phyloP scores from a whole-genome alignment of 768 basidiomycete genomes.

The Naganishia vishniacii region DNA sequence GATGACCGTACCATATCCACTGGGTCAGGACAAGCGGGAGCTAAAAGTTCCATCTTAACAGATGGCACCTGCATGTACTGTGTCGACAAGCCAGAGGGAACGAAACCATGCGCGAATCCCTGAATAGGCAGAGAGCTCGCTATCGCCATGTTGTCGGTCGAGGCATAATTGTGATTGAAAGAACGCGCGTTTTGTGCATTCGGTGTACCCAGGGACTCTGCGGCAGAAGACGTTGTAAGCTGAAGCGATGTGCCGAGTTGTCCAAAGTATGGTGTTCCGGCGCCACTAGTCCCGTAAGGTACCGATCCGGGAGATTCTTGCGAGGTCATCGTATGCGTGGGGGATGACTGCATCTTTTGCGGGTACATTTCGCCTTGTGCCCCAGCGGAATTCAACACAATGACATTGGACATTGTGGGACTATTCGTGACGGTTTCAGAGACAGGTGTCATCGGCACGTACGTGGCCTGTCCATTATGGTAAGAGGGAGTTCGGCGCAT shows the following conservation, averaged over 20 bases:
- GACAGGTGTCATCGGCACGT: slow-evolving; percentile 13
- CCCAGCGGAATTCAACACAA: slow-evolving; percentile 5
- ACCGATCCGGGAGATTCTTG: neutral
- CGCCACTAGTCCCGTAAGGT: neutral
- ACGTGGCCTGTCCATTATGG: slow-evolving; percentile 4
- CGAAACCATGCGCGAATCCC: neutral
- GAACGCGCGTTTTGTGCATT: neutral
- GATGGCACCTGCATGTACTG: neutral
- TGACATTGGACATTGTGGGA: neutral
- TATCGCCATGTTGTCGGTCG: neutral
- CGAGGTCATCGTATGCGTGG: neutral
- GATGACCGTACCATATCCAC: neutral
- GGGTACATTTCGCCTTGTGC: neutral
- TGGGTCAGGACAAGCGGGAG: neutral
- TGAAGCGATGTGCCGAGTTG: neutral
- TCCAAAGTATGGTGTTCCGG: neutral
- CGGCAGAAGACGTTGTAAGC: neutral
- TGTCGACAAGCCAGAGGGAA: neutral
- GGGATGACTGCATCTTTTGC: slow-evolving; percentile 13
- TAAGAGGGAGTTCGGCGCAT: slow-evolving; percentile 12
- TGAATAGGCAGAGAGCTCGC: slow-evolving; percentile 1
- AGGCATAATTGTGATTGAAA: slow-evolving; percentile 1
- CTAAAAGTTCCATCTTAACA: slow-evolving; percentile 8
- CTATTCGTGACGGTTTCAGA: slow-evolving; percentile 8
- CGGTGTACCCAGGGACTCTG: neutral